phyloP scores from a whole-genome alignment of 495 filamentous ascomycete species.

The Apodospora peruviana region DNA sequence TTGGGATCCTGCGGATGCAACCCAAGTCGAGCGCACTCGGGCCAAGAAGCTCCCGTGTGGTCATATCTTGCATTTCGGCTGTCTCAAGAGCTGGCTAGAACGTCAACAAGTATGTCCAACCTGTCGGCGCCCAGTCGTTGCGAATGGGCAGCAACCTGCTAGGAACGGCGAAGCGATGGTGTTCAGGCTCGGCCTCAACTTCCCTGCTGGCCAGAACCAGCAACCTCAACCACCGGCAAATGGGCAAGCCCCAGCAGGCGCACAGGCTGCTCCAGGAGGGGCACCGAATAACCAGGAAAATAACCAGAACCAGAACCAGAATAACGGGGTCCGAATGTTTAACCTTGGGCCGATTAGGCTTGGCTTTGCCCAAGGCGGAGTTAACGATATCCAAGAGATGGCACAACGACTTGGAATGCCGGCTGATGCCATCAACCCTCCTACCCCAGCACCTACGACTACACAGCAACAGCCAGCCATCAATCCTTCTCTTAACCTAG shows the following conservation, averaged over 20 bases:
- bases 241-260: conserved; percentile 31
- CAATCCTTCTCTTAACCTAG: conserved; percentile 13
- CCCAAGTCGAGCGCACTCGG: conserved; percentile 69
- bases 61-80: conserved; percentile 90
- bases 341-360: conserved; percentile 57
- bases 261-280: conserved; percentile 62
- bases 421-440: conserved; percentile 10
- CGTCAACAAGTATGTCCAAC: conserved; percentile 96
- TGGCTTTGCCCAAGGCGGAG: conserved; percentile 48
- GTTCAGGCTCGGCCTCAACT: conserved; percentile 22
- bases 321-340: conserved; percentile 44
- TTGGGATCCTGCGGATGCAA: conserved; percentile 48
- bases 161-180: conserved; percentile 26
- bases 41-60: conserved; percentile 96
- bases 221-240: conserved; percentile 20
- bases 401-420: conserved; percentile 34
- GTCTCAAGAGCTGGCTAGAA: conserved; percentile 95
- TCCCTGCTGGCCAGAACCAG: conserved; percentile 25
- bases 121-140: conserved; percentile 75
- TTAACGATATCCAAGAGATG: conserved; percentile 42
- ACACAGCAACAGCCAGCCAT: conserved; percentile 12
- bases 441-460: conserved; percentile 15
- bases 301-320: conserved; percentile 23
- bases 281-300: conserved; percentile 21
- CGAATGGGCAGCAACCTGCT: conserved; percentile 20